A percentile compares a stretch with the other conserved stretches of the same genome.
Conservation (phyloP, 2,329 filamentous ascomycete species). For the Xylariaceae sp. region DNA sequence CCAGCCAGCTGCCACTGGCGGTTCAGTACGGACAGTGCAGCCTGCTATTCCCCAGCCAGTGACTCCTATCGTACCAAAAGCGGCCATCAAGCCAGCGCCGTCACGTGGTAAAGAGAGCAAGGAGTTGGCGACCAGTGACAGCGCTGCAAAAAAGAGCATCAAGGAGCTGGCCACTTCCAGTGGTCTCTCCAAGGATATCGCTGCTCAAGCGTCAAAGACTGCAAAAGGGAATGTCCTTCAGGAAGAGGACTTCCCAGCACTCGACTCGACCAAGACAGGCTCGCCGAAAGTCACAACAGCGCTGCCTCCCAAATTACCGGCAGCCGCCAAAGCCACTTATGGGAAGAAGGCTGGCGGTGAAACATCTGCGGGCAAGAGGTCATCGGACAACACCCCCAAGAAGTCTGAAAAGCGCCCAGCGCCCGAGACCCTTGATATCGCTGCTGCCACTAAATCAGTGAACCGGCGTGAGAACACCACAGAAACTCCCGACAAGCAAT, state of each 20-base stretch:
- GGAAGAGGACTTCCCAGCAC: slow-evolving; percentile 60
- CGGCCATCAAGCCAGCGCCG: slow-evolving; percentile 23
- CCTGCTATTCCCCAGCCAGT: slow-evolving; percentile 27
- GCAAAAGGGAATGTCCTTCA: slow-evolving; percentile 39
- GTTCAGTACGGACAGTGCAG: slow-evolving; percentile 9
- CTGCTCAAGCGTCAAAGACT: slow-evolving; percentile 34
- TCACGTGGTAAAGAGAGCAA: slow-evolving; percentile 14
- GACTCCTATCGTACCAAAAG: slow-evolving; percentile 25
- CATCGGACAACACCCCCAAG: slow-evolving; percentile 19
- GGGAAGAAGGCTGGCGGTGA: slow-evolving; percentile 25
- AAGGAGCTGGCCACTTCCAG: slow-evolving; percentile 43
- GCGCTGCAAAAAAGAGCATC: slow-evolving; percentile 37
- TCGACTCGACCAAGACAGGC: slow-evolving; percentile 42
- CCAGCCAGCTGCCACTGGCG: slow-evolving; percentile 10
- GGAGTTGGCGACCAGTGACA: slow-evolving; percentile 7
- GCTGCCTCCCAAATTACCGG: slow-evolving; percentile 25
- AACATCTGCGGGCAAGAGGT: slow-evolving; percentile 12
- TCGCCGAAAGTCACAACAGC: slow-evolving; percentile 30
- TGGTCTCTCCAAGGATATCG: slow-evolving; percentile 43
- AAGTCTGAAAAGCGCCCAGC: slow-evolving; percentile 30
- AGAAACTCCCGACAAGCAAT: slow-evolving; percentile 23
- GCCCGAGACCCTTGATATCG: slow-evolving; percentile 44
- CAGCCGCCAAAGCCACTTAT: slow-evolving; percentile 24
- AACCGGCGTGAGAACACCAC: slow-evolving; percentile 13
- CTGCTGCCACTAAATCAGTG: slow-evolving; percentile 39